Evolutionary conservation across 768 basidiomycete genomes (phyloP).

Genomic region (Psilocybe azurescens): DNA sequence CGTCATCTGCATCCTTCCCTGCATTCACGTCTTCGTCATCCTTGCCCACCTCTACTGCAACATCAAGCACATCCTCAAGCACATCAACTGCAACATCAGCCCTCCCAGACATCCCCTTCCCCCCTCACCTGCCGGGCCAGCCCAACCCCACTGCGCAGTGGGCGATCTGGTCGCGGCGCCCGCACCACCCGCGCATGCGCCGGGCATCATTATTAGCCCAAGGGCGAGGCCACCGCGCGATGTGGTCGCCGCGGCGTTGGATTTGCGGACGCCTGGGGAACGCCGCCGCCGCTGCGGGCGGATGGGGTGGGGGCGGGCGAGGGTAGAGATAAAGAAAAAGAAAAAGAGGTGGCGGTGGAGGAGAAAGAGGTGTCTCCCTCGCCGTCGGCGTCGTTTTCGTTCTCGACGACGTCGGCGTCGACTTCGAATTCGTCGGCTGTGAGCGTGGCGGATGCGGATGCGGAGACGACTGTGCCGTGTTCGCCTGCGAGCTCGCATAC

Average conservation of each 20-base stretch:
- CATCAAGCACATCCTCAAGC: not conserved
- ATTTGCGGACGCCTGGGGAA: constrained; percentile 44
- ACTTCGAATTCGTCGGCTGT: constrained; percentile 44
- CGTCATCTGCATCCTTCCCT: not conserved
- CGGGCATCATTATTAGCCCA: constrained; percentile 75
- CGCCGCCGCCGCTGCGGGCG: constrained; percentile 32
- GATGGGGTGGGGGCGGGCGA: not conserved
- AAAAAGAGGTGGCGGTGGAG: not conserved
- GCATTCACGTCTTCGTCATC: not conserved
- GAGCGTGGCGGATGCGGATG: constrained; percentile 38
- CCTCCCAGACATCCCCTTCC: not conserved
- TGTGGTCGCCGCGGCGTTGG: constrained; percentile 60
- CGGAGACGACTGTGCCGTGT: constrained; percentile 50
- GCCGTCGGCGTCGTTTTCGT: too few species aligned
- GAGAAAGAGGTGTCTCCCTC: not conserved
- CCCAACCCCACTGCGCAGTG: constrained; percentile 37
- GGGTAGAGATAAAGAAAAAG: not conserved
- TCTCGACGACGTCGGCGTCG: not conserved
- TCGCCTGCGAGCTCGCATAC: constrained; percentile 69
- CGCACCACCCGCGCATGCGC: constrained; percentile 63
- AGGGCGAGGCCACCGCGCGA: constrained; percentile 64
- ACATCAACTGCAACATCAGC: not conserved
- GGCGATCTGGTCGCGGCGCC: constrained; percentile 79
- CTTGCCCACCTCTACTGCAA: not conserved
- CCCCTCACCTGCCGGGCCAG: not conserved